Conservation (phyloP, 371 early-diverging fungal genomes). For the Rhizopus stolonifer region DNA sequence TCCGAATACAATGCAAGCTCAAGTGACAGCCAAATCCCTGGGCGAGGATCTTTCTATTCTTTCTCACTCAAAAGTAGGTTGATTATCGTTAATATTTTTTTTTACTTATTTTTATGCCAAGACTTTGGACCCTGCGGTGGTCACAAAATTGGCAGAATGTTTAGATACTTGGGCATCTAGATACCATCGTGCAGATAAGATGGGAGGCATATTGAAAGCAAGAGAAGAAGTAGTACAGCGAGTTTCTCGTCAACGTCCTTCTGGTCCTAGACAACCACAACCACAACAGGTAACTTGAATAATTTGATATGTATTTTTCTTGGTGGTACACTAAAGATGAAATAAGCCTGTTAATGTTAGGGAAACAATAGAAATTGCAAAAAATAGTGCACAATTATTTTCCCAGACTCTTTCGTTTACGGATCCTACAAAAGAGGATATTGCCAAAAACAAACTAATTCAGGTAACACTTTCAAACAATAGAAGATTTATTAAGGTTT, state of each 20-base stretch:
- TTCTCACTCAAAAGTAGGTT: slow-evolving; percentile 31
- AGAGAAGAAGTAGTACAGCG: neutral
- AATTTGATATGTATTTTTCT: neutral
- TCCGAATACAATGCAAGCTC: slow-evolving; percentile 28
- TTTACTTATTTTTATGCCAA: slow-evolving; percentile 5
- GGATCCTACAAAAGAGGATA: slow-evolving; percentile 51
- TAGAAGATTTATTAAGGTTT: too few relatives aligned
- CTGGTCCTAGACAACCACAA: neutral
- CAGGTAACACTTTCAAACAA: too few relatives aligned
- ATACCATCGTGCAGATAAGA: neutral
- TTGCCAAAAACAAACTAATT: slow-evolving; percentile 42
- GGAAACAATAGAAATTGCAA: slow-evolving; percentile 39
- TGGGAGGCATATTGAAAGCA: neutral
- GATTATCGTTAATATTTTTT: neutral
- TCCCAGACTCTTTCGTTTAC: slow-evolving; percentile 53
- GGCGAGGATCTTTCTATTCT: slow-evolving; percentile 38
- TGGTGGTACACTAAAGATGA: neutral
- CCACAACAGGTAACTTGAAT: neutral
- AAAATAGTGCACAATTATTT: slow-evolving; percentile 48
- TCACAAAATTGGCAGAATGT: slow-evolving; percentile 36
- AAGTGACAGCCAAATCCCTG: slow-evolving; percentile 45
- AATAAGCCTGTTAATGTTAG: too few relatives aligned
- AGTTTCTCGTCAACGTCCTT: neutral
- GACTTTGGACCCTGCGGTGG: slow-evolving; percentile 36
- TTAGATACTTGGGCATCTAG: slow-evolving; percentile 32